Conservation (phyloP, 257 asterid genomes). For the Plectranthus barbatus region DNA sequence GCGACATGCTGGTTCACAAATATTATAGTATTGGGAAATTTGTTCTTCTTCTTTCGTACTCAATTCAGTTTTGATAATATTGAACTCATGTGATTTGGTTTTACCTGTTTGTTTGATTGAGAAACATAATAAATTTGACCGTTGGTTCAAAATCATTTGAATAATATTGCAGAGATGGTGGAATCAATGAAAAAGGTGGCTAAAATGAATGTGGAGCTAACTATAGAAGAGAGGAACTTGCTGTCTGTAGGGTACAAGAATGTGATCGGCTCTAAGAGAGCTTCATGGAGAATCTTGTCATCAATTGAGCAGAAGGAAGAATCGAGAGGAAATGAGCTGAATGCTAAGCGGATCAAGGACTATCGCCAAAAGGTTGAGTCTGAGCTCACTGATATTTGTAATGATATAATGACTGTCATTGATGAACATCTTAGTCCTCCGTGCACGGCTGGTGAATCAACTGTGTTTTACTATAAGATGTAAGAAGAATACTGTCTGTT, state of each 20-base stretch:
- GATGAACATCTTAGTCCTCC: slow-evolving; percentile 91
- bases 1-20: no score
- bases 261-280: slow-evolving; percentile 79
- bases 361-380: slow-evolving; percentile 72
- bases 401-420: slow-evolving; percentile 61
- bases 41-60: background rate
- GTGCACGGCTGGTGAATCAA: slow-evolving; percentile 64
- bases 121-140: background rate
- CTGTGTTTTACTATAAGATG: slow-evolving; percentile 85
- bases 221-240: slow-evolving; percentile 80
- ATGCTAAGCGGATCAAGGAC: slow-evolving; percentile 75
- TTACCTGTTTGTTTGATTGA: background rate
- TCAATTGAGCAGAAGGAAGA: slow-evolving; percentile 91
- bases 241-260: slow-evolving; percentile 90
- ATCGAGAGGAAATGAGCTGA: slow-evolving; percentile 71
- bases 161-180: slow-evolving; percentile 60
- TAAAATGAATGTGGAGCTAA: slow-evolving; percentile 63
- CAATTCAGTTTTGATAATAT: background rate
- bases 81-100: background rate
- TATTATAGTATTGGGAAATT: background rate
- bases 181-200: slow-evolving; percentile 79
- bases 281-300: slow-evolving; percentile 89
- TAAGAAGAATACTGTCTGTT: slow-evolving; percentile 22
- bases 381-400: slow-evolving; percentile 66
- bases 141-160: background rate